Base-by-base conservation (phyloP, 768 basidiomycete genomes). In the Russula emetica region DNA sequence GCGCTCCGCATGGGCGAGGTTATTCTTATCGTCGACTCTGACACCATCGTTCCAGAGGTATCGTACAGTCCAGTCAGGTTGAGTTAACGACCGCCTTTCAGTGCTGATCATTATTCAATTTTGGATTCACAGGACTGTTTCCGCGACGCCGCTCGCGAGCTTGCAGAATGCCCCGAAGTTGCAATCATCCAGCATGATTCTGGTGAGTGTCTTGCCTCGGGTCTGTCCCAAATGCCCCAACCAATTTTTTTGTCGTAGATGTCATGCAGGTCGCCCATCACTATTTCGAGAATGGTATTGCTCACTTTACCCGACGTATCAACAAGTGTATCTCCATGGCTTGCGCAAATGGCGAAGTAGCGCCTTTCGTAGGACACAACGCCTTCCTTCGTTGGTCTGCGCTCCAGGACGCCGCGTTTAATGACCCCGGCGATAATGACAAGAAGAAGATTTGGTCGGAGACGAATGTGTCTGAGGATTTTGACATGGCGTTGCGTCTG, bases 181-280 rank as follows among this genome's bases (percentile, higher is more conserved):
- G 91, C 85, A 1, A 92, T 96, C 76, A 88, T 96, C 58, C 93
- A 95, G 71, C 93, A 96, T 72, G 89, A 90, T 70, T 92, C 89
- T 6, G 90, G 86, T 85, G 34, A 30, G 69, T 42, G 26, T 10
- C 34, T 40, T 28, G 26, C 49, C 24, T 28, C 2, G 7, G 14
- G n/a, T 1, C 16, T 18, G 18, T 5, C 14, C 20, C n/a, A 16
- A 40, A 14, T 47, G 49, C 56, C 56, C 16, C n/a, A 30, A 18
- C 14, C 38, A 5, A 6, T 24, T 24, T 9, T 45, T 22, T 56
- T 22, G 5, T 5, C 3, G 22, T 62, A 84, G 90, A 92, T 69
- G 92, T 94, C 68, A 92, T 94, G 87, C 90, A 94, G 74, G 91
- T 93, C 60, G 91, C 87, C 0, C 79, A 88, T 73, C 87, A 93